A percentile compares a stretch with the other conserved stretches of the same genome.
Evolutionary conservation across 495 filamentous ascomycete species (phyloP).

Genomic region (Penicillium longicatenatum): DNA sequence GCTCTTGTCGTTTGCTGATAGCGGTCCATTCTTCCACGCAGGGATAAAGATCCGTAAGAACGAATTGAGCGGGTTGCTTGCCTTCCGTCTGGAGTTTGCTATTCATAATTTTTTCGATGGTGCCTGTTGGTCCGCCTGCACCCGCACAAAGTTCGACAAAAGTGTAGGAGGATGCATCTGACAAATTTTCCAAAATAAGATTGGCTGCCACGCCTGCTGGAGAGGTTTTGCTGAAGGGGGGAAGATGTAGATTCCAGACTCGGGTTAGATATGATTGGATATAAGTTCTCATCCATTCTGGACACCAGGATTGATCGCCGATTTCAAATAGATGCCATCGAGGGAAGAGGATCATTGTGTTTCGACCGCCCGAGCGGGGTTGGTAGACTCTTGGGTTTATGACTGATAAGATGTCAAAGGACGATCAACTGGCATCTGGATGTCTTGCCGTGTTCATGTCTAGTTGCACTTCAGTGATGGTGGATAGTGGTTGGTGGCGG

Average conservation of each 20-base stretch:
- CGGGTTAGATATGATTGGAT: slow-evolving; percentile 37
- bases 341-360: slow-evolving; percentile 19
- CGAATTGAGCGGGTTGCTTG: slow-evolving; percentile 54
- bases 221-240: slow-evolving; percentile 22
- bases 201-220: slow-evolving; percentile 22
- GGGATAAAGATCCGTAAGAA: slow-evolving; percentile 71
- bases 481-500: too few relatives aligned
- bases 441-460: too few relatives aligned
- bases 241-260: slow-evolving; percentile 34
- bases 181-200: slow-evolving; percentile 30
- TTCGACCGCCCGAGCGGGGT: too few relatives aligned
- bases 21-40: slow-evolving; percentile 62
- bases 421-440: too few relatives aligned
- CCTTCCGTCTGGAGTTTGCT: slow-evolving; percentile 29
- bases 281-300: slow-evolving; percentile 29
- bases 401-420: too few relatives aligned
- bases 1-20: slow-evolving; percentile 48
- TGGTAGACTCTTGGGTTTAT: too few relatives aligned
- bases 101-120: slow-evolving; percentile 62
- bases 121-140: slow-evolving; percentile 66
- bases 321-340: slow-evolving; percentile 39
- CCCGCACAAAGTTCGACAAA: slow-evolving; percentile 78
- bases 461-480: too few relatives aligned
- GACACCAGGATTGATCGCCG: slow-evolving; percentile 40
- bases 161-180: slow-evolving; percentile 46